Evolutionary conservation across 2,329 filamentous ascomycete genomes (phyloP).

Genomic region (Chalara sp.): DNA sequence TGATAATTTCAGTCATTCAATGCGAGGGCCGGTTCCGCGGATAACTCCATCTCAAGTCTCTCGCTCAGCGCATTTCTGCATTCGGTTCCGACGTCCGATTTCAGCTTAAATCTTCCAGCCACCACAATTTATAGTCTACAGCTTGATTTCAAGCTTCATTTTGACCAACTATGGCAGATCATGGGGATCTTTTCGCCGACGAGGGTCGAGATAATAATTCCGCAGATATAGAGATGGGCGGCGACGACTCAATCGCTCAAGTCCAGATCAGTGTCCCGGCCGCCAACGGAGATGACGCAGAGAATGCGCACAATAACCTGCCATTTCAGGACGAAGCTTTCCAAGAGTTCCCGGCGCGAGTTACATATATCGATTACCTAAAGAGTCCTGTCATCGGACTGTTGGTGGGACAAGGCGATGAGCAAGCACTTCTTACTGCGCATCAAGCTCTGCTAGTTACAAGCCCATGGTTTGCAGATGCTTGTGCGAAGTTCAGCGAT

Average conservation of each 20-base stretch:
- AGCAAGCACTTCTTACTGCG: conserved; percentile 60
- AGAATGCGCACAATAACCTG: conserved; percentile 11
- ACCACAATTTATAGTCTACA: neutral
- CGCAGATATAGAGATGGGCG: conserved; percentile 23
- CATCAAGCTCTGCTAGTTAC: conserved; percentile 71
- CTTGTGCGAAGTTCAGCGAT: conserved; percentile 53
- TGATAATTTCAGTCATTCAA: too few relatives aligned
- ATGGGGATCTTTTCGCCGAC: neutral
- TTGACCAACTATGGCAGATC: neutral
- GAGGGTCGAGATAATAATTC: neutral
- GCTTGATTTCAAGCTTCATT: neutral
- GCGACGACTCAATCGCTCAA: conserved; percentile 12
- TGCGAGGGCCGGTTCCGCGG: too few relatives aligned
- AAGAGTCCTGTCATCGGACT: conserved; percentile 64
- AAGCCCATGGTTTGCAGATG: conserved; percentile 67
- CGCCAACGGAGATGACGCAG: neutral
- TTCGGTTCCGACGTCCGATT: too few relatives aligned
- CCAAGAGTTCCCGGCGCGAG: conserved; percentile 15
- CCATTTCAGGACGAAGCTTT: conserved; percentile 16
- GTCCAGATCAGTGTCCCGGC: neutral
- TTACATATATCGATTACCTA: conserved; percentile 51
- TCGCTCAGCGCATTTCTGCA: too few relatives aligned
- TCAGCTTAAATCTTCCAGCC: too few relatives aligned
- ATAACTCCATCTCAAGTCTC: too few relatives aligned
- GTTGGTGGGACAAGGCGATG: conserved; percentile 54